Evolutionary conservation across 768 basidiomycete species (phyloP).

Genomic region (Lactarius trivialis): DNA sequence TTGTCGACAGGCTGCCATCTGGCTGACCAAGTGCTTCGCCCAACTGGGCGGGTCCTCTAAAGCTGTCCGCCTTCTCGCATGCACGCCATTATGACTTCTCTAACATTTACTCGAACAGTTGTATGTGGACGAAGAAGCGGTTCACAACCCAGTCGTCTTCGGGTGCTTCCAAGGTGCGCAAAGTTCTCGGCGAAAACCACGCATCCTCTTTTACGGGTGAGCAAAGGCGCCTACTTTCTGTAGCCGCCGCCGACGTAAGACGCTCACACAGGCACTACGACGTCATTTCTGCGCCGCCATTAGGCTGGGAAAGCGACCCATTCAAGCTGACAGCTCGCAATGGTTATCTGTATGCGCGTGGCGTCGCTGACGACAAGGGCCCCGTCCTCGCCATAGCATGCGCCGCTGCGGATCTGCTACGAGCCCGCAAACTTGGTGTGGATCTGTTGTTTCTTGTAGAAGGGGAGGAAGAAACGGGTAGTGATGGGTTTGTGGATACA

Average conservation of each 20-base stretch:
- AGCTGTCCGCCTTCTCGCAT: background rate
- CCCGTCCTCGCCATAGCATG: conserved; percentile 88
- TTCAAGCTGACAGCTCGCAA: conserved; percentile 78
- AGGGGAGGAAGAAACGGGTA: conserved; percentile 96
- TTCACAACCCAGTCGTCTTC: conserved; percentile 78
- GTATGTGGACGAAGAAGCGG: conserved; percentile 55
- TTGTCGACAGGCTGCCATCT: conserved; percentile 90
- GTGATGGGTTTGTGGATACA: conserved; percentile 74
- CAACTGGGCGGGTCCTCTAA: conserved; percentile 80
- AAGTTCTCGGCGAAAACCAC: conserved; percentile 48
- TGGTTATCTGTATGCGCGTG: conserved; percentile 85
- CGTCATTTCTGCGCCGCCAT: conserved; percentile 74
- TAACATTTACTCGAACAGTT: conserved; percentile 40
- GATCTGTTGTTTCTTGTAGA: conserved; percentile 91
- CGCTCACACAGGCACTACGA: conserved; percentile 76
- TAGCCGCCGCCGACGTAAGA: background rate
- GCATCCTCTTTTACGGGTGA: conserved; percentile 88
- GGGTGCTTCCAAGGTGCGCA: conserved; percentile 77
- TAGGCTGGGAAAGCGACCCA: conserved; percentile 79
- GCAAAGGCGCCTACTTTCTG: conserved; percentile 20
- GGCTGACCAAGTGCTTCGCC: conserved; percentile 80
- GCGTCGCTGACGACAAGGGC: conserved; percentile 93
- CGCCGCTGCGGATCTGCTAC: conserved; percentile 77
- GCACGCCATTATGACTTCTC: background rate
- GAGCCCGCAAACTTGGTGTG: conserved; percentile 64